Base-by-base conservation (phyloP, 2,329 filamentous ascomycete species). In the Pseudocercospora fuligena region DNA sequence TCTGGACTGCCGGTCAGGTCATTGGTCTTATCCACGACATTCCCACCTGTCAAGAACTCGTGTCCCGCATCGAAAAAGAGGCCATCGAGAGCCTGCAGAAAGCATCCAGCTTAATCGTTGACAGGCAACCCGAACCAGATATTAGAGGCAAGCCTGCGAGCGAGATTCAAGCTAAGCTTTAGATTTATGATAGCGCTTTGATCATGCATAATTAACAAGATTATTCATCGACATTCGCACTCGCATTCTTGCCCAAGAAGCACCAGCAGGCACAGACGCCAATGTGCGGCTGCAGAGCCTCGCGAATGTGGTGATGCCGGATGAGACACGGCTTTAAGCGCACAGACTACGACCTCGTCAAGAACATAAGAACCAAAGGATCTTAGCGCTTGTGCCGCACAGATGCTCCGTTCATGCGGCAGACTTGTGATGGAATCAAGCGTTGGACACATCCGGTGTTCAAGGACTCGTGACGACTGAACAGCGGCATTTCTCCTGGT, bases 1-100 rank as follows among this genome's bases (percentile, higher is more conserved):
- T 97, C 46, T 99, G 95, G 95, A 98, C 95, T 21, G 93, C 94
- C 8, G 95, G 95, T 11, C 94, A 97, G 79, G 94, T 98, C 72
- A 97, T 99, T 58, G 83, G 83, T 8, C 75, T 85, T 14, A 85
- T 85, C 67, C 81, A 85, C 66, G 83, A 85, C 65, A 82, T 85
- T 36, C 83, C 83, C 1, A 83, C 81, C 1, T 84, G 83, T 70
- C 78, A 78, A 40, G 81, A 78, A 53, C 78, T 85, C 16, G 70
- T 84, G 5, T 75, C 69, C 36, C 77, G 83, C 19, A 84, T 85
- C 66, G 83, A 85, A 73, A 73, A 72, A 21, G 82, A 84, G 63
- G 82, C 82, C 5, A 69, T 81, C 6, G 78, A 80, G 46, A 78
- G 81, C 3, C 75, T 83, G 73, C 73, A 73, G 65, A 74, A 79